Percentiles rank a stretch among this genome's conserved stretches.
These are phyloP conservation scores for Mucor plumbeus DNA, from an alignment of 371 early-diverging fungal genomes.

Conservation along the genomic window DNA sequence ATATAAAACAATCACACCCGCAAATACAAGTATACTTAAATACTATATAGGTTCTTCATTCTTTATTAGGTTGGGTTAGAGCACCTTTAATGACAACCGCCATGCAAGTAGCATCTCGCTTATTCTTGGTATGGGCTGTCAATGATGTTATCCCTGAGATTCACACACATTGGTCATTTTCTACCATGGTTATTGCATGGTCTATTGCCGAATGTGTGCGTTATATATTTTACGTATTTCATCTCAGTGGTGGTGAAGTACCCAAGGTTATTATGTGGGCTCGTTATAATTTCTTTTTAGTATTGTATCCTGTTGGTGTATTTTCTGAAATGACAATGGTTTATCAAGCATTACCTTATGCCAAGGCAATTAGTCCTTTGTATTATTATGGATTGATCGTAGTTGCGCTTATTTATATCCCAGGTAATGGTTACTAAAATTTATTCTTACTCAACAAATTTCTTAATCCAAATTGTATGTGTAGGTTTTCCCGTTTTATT, in stretches of 20 bases:
- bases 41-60: conserved; percentile 13
- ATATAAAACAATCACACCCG: not conserved
- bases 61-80: conserved; percentile 71
- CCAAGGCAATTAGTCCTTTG: conserved; percentile 50
- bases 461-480: too few relatives aligned
- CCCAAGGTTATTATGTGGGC: conserved; percentile 68
- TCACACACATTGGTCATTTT: conserved; percentile 68
- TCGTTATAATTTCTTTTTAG: conserved; percentile 87
- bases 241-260: conserved; percentile 49
- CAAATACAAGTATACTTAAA: not conserved
- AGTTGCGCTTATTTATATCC: conserved; percentile 70
- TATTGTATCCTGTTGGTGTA: conserved; percentile 92
- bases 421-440: conserved; percentile 52
- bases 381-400: conserved; percentile 63
- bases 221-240: conserved; percentile 84
- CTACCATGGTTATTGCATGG: conserved; percentile 93
- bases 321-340: conserved; percentile 82
- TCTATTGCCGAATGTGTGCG: conserved; percentile 89
- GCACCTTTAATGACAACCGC: conserved; percentile 81
- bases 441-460: too few relatives aligned
- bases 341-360: conserved; percentile 73
- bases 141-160: conserved; percentile 71
- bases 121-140: conserved; percentile 86
- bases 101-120: conserved; percentile 87
- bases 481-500: conserved; percentile 83